phyloP scores from a whole-genome alignment of 1,284 basidiomycete genomes.

The Apiotrichum porosum region DNA sequence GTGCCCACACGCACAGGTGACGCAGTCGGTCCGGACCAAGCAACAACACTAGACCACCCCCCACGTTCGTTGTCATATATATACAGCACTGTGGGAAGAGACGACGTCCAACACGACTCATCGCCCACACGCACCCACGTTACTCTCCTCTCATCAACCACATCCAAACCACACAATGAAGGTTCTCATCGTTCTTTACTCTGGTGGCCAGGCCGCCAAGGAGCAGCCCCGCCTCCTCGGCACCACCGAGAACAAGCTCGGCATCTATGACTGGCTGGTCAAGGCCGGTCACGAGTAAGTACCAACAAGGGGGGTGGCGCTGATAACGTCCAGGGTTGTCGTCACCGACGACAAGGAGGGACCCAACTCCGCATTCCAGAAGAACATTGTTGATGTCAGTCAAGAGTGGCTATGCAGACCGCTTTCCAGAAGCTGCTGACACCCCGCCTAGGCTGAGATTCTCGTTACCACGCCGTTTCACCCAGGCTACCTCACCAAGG shows the following conservation, averaged over 20 bases:
- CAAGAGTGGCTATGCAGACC: too few relatives aligned
- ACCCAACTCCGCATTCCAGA: conserved; percentile 75
- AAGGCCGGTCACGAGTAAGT: conserved; percentile 72
- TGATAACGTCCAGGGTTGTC: conserved; percentile 22
- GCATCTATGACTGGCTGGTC: conserved; percentile 65
- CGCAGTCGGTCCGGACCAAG: too few relatives aligned
- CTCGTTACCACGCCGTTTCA: conserved; percentile 83
- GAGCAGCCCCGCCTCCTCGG: conserved; percentile 82
- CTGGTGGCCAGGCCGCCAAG: conserved; percentile 56
- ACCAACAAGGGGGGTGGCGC: conserved; percentile 1
- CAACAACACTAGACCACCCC: too few relatives aligned
- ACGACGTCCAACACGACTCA: too few relatives aligned
- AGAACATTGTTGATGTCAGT: conserved; percentile 75
- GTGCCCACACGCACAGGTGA: too few relatives aligned
- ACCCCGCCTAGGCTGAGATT: conserved; percentile 23
- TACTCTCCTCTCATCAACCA: not conserved
- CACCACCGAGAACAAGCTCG: conserved; percentile 85
- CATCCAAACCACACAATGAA: conserved; percentile 36
- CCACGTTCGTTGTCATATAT: too few relatives aligned
- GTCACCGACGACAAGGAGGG: conserved; percentile 87
- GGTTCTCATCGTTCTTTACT: conserved; percentile 71
- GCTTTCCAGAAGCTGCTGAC: too few relatives aligned
- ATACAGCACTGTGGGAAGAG: too few relatives aligned
- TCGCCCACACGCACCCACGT: too few relatives aligned
- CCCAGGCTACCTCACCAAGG: conserved; percentile 79